Percentiles rank a stretch among this genome's conserved stretches.
Evolutionary conservation across 495 filamentous ascomycete species (phyloP).

Genomic region (Talaromyces trachyspermus): DNA sequence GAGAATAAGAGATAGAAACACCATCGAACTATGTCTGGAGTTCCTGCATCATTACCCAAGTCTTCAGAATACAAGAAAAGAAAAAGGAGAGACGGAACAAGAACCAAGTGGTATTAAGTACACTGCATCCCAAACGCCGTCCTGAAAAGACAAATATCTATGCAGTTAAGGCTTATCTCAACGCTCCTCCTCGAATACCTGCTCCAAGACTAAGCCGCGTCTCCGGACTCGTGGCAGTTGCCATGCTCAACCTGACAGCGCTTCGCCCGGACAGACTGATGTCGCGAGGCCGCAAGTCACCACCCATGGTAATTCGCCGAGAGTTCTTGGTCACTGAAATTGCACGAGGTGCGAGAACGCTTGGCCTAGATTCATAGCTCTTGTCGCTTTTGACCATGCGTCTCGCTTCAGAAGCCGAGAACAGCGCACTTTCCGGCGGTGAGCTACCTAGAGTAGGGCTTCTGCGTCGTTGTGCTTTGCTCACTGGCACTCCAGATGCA

Average conservation of each 20-base stretch:
- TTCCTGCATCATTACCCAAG: constrained; percentile 3
- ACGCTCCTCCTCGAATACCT: constrained; percentile 7
- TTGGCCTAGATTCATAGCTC: constrained; percentile 44
- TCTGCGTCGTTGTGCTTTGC: constrained; percentile 50
- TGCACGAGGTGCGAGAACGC: constrained; percentile 58
- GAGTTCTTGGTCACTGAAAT: constrained; percentile 58
- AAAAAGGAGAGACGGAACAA: constrained; percentile 15
- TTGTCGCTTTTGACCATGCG: constrained; percentile 64
- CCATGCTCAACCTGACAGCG: constrained; percentile 37
- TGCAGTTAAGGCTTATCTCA: constrained; percentile 16
- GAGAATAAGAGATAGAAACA: constrained; percentile 7
- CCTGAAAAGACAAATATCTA: no score
- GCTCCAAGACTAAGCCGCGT: constrained; percentile 8
- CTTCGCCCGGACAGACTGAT: constrained; percentile 35
- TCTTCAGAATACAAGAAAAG: constrained; percentile 9
- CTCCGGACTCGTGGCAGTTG: constrained; percentile 22
- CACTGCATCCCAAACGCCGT: constrained; percentile 28
- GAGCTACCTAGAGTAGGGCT: constrained; percentile 55
- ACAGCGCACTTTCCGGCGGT: constrained; percentile 52
- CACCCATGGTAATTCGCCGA: constrained; percentile 44
- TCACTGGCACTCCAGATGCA: constrained; percentile 28
- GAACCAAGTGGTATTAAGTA: constrained; percentile 12
- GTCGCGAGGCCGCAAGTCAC: constrained; percentile 40
- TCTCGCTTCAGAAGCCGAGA: constrained; percentile 61
- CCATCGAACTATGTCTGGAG: constrained; percentile 2